Percentiles rank a stretch among this genome's conserved stretches.
Conservation (phyloP, 805 yeast genomes). For the Pichia eremophila region DNA sequence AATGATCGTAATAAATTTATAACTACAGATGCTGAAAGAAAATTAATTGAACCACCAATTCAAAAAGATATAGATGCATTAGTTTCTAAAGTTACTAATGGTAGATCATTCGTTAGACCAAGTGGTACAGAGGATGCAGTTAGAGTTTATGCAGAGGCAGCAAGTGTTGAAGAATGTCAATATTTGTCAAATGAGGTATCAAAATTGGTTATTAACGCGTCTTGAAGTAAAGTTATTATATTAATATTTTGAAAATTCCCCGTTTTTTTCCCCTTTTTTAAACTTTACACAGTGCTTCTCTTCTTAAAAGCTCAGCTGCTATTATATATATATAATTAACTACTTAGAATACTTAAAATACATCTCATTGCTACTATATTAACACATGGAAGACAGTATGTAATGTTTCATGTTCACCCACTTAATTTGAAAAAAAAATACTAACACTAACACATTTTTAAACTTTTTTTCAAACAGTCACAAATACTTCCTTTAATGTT, state of each 20-base stretch:
- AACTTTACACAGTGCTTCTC: too few relatives aligned
- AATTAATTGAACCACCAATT: slow-evolving; percentile 60
- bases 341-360: too few relatives aligned
- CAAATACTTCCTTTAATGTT: neutral
- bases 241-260: too few relatives aligned
- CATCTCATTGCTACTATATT: too few relatives aligned
- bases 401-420: too few relatives aligned
- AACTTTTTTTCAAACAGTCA: too few relatives aligned
- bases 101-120: slow-evolving; percentile 91
- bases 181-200: slow-evolving; percentile 33
- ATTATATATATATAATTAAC: too few relatives aligned
- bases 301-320: too few relatives aligned
- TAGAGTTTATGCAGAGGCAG: slow-evolving; percentile 88
- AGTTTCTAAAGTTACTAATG: slow-evolving; percentile 40
- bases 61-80: slow-evolving; percentile 62
- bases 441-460: too few relatives aligned
- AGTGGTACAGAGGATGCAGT: slow-evolving; percentile 98
- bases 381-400: neutral
- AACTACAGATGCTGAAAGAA: slow-evolving; percentile 88
- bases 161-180: slow-evolving; percentile 37
- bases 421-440: too few relatives aligned
- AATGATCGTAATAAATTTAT: slow-evolving; percentile 69
- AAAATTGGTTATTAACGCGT: neutral
- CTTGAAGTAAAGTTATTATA: too few relatives aligned
- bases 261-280: too few relatives aligned